These are phyloP conservation scores for Cercis canadensis DNA, from an alignment of 306 rosid species.

Conservation along the genomic window DNA sequence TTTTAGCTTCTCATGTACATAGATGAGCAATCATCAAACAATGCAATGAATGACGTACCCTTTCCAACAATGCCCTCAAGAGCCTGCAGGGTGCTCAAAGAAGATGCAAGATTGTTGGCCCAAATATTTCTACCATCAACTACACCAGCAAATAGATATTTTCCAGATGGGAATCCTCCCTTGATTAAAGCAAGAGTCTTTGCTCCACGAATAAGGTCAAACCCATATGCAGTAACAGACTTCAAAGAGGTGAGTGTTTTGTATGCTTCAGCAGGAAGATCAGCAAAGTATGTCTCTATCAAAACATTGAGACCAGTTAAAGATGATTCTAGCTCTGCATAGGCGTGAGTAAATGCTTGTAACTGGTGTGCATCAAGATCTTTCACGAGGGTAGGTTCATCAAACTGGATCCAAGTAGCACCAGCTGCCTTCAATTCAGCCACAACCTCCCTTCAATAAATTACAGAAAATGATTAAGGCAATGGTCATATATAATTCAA, in stretches of 20 bases:
- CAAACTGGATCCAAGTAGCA: constrained; percentile 70
- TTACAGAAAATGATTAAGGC: not conserved
- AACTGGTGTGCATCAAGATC: constrained; percentile 60
- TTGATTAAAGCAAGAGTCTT: constrained; percentile 65
- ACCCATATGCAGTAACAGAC: constrained; percentile 61
- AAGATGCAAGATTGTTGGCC: constrained; percentile 65
- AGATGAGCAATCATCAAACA: constrained; percentile 13
- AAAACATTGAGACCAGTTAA: constrained; percentile 63
- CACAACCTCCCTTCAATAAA: constrained; percentile 59
- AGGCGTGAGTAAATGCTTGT: constrained; percentile 55
- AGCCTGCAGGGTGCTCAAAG: constrained; percentile 47
- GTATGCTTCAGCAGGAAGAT: constrained; percentile 58
- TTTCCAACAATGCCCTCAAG: constrained; percentile 58
- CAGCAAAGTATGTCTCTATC: constrained; percentile 63
- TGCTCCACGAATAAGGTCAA: constrained; percentile 66
- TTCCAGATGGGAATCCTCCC: constrained; percentile 58
- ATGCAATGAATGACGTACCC: constrained; percentile 41
- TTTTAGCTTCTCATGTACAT: constrained; percentile 10
- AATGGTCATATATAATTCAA: not conserved
- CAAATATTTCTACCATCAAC: constrained; percentile 77
- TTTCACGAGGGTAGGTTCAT: constrained; percentile 59
- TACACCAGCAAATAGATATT: constrained; percentile 67
- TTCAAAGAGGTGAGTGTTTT: constrained; percentile 60
- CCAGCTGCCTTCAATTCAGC: constrained; percentile 66
- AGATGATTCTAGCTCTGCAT: constrained; percentile 57